Percentiles rank a stretch among this genome's conserved stretches.
Evolutionary conservation across 164 flowering plant species (phyloP).

Genomic region (Macadamia integrifolia): DNA sequence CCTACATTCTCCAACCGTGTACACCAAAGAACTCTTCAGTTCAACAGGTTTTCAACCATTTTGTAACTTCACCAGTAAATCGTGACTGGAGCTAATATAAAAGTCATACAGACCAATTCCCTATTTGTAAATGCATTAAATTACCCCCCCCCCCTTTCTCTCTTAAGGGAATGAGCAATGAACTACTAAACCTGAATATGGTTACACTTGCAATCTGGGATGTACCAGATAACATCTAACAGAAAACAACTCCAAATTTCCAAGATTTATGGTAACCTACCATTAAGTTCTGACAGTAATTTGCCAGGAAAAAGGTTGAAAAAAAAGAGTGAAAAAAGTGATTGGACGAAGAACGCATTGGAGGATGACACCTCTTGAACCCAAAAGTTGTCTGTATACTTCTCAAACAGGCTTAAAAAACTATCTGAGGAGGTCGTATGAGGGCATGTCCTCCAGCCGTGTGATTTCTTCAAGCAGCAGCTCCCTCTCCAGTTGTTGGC

Average conservation of each 20-base stretch:
- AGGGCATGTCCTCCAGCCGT: conserved; percentile 67
- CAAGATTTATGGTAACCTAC: neutral
- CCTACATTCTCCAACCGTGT: too few species aligned
- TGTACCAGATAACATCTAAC: neutral
- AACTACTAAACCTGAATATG: too few species aligned
- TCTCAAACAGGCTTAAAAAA: neutral
- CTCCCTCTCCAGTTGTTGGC: conserved; percentile 65
- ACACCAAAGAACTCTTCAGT: too few species aligned
- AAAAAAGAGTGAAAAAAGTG: neutral
- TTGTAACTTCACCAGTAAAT: too few species aligned
- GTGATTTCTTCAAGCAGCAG: conserved; percentile 55
- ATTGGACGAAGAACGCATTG: neutral
- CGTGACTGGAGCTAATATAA: too few species aligned
- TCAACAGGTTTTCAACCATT: too few species aligned
- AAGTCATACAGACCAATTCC: too few species aligned
- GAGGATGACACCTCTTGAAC: neutral
- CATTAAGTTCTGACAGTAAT: neutral
- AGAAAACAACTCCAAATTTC: neutral
- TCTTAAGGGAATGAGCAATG: too few species aligned
- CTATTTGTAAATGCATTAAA: too few species aligned
- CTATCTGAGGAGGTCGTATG: conserved; percentile 52
- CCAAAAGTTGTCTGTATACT: neutral
- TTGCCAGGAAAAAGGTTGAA: neutral
- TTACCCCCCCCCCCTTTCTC: too few species aligned
- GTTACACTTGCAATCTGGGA: neutral